These are phyloP conservation scores for Apodospora peruviana DNA, from an alignment of 495 filamentous ascomycete genomes.

Conservation along the genomic window DNA sequence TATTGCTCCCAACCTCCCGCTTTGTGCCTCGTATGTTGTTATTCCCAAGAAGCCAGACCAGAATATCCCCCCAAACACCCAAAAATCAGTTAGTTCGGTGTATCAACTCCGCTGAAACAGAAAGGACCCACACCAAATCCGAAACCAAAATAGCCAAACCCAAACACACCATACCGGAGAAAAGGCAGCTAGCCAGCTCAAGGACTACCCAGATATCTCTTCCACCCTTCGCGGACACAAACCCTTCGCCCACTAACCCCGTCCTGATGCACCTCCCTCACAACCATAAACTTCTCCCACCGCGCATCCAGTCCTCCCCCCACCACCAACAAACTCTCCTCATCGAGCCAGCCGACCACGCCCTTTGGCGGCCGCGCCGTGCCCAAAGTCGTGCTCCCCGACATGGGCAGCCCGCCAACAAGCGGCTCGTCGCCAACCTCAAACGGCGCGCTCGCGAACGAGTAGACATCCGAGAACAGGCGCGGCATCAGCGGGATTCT, in stretches of 20 bases:
- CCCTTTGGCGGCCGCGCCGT: conserved; percentile 64
- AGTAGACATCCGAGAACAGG: conserved; percentile 80
- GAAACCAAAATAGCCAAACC: no score
- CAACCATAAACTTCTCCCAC: conserved; percentile 77
- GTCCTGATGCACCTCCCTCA: conserved; percentile 27
- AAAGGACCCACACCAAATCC: no score
- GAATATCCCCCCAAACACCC: no score
- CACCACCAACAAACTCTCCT: conserved; percentile 64
- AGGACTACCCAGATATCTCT: conserved; percentile 57
- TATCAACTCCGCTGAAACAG: no score
- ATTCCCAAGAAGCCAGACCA: no score
- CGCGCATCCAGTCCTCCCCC: conserved; percentile 75
- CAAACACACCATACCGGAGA: no score
- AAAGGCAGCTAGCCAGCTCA: no score
- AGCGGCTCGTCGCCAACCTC: conserved; percentile 68
- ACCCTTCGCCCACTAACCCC: conserved; percentile 56
- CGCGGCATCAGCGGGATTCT: conserved; percentile 74
- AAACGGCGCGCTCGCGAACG: conserved; percentile 66
- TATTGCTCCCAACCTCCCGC: no score
- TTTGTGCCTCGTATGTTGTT: no score
- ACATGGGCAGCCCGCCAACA: conserved; percentile 27
- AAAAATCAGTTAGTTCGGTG: no score
- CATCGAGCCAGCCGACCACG: conserved; percentile 67
- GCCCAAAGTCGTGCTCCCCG: conserved; percentile 34
- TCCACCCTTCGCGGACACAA: conserved; percentile 71